Conservation (phyloP, 2,329 filamentous ascomycete species). For the Pyrenophora seminiperda region DNA sequence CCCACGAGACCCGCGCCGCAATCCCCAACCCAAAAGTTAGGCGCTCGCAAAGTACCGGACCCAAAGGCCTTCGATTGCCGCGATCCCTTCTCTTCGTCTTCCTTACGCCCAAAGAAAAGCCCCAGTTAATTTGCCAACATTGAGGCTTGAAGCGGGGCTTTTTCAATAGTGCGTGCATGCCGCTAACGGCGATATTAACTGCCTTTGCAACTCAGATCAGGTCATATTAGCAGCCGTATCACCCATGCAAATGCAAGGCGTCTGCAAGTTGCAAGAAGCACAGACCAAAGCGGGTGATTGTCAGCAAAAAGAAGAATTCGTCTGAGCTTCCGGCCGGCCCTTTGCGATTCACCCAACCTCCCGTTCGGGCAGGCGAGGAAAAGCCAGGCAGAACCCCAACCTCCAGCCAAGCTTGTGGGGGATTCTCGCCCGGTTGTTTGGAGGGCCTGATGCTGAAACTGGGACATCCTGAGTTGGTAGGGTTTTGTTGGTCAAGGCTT, state of each 20-base stretch:
- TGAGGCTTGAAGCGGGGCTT: slow-evolving; percentile 38
- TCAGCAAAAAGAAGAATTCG: no score
- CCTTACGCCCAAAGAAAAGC: slow-evolving; percentile 22
- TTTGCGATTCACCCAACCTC: slow-evolving; percentile 23
- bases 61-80: slow-evolving; percentile 5
- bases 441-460: slow-evolving; percentile 15
- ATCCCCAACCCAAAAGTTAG: slow-evolving; percentile 1
- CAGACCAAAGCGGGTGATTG: slow-evolving; percentile 26
- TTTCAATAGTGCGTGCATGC: slow-evolving; percentile 34
- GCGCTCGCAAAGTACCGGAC: background rate
- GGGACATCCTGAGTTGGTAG: no score
- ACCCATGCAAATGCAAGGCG: slow-evolving; percentile 27
- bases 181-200: slow-evolving; percentile 37
- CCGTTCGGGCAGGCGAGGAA: slow-evolving; percentile 19
- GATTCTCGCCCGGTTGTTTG: slow-evolving; percentile 13
- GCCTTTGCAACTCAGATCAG: slow-evolving; percentile 26
- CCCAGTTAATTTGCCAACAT: slow-evolving; percentile 42
- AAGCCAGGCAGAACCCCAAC: slow-evolving; percentile 19
- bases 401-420: slow-evolving; percentile 8
- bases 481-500: background rate
- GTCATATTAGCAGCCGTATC: slow-evolving; percentile 37
- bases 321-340: no score
- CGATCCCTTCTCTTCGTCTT: no score
- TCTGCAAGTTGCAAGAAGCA: slow-evolving; percentile 35
- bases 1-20: slow-evolving; percentile 8